Evolutionary conservation across 139 green algal species (phyloP).

Genomic region (Tetradesmus lagerheimii): DNA sequence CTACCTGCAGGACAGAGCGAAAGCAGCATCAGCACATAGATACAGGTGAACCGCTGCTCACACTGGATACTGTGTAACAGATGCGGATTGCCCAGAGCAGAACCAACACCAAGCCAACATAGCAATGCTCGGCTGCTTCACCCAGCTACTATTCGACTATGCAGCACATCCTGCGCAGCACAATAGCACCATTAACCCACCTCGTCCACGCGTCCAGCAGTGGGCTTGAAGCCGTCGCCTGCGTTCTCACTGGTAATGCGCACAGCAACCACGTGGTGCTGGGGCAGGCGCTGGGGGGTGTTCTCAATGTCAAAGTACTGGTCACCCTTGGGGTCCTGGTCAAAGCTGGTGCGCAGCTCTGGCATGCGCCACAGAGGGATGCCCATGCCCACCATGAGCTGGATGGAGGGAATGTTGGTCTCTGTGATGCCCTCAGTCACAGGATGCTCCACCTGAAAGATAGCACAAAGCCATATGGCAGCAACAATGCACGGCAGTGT

Average conservation of each 20-base stretch:
- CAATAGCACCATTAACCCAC: constrained; percentile 78
- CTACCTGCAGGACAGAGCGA: constrained; percentile 14
- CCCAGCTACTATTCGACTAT: background rate
- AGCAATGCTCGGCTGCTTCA: background rate
- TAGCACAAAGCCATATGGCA: background rate
- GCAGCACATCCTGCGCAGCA: background rate
- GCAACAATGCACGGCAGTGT: background rate
- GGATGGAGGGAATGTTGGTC: constrained; percentile 95
- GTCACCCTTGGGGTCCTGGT: constrained; percentile 56
- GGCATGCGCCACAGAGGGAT: constrained; percentile 92
- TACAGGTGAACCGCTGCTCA: background rate
- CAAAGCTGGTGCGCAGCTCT: constrained; percentile 86
- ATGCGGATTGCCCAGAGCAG: too few relatives aligned
- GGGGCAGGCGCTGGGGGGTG: constrained; percentile 57
- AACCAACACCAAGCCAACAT: too few relatives aligned
- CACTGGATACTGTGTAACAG: too few relatives aligned
- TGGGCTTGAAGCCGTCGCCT: constrained; percentile 98
- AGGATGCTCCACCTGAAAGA: constrained; percentile 95
- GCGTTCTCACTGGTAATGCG: constrained; percentile 97
- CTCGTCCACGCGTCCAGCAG: constrained; percentile 93
- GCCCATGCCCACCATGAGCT: constrained; percentile 94
- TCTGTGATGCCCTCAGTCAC: constrained; percentile 98
- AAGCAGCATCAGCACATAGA: background rate
- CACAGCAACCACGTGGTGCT: constrained; percentile 69
- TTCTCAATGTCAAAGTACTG: constrained; percentile 86